phyloP scores from a whole-genome alignment of 2,329 filamentous ascomycete genomes.

The Talaromyces sp. region DNA sequence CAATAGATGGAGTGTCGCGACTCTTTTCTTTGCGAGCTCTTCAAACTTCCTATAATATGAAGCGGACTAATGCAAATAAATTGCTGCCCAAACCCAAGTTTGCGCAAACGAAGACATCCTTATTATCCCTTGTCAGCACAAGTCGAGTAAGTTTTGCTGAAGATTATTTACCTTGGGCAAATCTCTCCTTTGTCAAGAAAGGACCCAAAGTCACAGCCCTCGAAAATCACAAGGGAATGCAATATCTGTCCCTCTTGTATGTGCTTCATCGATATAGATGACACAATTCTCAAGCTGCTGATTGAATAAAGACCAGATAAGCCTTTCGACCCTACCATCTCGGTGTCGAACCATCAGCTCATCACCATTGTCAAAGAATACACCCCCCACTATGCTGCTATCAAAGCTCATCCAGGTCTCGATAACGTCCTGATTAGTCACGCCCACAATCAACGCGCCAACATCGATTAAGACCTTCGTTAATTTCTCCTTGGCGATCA shows the following conservation, averaged over 20 bases:
- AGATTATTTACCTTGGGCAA: not conserved
- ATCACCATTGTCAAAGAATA: not conserved
- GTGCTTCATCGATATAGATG: not conserved
- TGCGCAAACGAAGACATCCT: not conserved
- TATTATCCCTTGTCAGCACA: not conserved
- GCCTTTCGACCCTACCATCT: not conserved
- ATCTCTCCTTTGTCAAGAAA: not conserved
- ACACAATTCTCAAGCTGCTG: not conserved
- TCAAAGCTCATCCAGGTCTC: conserved; percentile 45
- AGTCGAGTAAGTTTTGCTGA: not conserved
- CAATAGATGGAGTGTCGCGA: not conserved
- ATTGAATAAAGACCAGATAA: not conserved
- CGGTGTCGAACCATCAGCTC: not conserved
- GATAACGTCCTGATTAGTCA: conserved; percentile 53
- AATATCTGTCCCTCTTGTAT: not conserved
- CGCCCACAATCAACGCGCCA: conserved; percentile 64
- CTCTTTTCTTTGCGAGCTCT: not conserved
- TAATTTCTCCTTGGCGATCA: conserved; percentile 34
- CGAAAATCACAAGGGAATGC: not conserved
- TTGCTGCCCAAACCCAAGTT: not conserved
- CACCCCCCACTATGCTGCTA: not conserved
- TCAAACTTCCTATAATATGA: not conserved
- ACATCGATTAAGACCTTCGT: conserved; percentile 64
- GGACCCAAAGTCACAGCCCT: not conserved
- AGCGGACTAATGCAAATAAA: not conserved